Conservation (phyloP, 805 yeast species). For the Saccharomyces eubayanus region DNA sequence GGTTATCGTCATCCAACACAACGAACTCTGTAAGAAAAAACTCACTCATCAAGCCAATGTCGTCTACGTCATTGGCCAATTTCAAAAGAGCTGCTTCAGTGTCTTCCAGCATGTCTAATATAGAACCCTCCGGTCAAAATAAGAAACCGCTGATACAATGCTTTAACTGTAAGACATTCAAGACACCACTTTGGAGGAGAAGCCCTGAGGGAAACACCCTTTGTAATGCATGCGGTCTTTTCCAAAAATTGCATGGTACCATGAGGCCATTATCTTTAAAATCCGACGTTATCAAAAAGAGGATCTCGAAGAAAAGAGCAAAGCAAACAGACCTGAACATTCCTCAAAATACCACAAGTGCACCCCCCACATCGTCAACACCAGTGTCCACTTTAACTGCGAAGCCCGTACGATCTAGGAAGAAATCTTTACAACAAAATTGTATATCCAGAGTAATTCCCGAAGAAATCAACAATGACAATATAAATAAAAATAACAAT, state of each 20-base stretch:
- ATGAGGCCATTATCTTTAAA: constrained; percentile 85
- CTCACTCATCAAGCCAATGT: constrained; percentile 21
- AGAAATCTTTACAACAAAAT: background rate
- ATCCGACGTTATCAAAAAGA: constrained; percentile 85
- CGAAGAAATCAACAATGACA: constrained; percentile 1
- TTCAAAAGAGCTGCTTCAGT: constrained; percentile 20
- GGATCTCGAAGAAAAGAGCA: constrained; percentile 55
- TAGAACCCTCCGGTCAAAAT: background rate
- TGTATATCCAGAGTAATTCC: background rate
- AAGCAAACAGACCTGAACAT: constrained; percentile 13
- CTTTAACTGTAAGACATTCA: constrained; percentile 83
- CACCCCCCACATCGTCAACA: background rate
- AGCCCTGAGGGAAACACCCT: constrained; percentile 87
- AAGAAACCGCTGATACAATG: constrained; percentile 42
- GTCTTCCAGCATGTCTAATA: constrained; percentile 5
- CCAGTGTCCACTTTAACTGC: background rate
- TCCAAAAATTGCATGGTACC: constrained; percentile 88
- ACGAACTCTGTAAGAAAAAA: constrained; percentile 25
- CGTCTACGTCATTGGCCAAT: constrained; percentile 23
- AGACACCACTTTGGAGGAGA: constrained; percentile 93
- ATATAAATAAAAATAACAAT: constrained; percentile 4
- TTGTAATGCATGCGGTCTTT: constrained; percentile 94
- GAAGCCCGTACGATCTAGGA: background rate
- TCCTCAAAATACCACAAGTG: constrained; percentile 1
- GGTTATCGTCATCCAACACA: constrained; percentile 8